These are phyloP conservation scores for Neospora caninum DNA, from an alignment of 169 alveolate species.

Conservation along the genomic window DNA sequence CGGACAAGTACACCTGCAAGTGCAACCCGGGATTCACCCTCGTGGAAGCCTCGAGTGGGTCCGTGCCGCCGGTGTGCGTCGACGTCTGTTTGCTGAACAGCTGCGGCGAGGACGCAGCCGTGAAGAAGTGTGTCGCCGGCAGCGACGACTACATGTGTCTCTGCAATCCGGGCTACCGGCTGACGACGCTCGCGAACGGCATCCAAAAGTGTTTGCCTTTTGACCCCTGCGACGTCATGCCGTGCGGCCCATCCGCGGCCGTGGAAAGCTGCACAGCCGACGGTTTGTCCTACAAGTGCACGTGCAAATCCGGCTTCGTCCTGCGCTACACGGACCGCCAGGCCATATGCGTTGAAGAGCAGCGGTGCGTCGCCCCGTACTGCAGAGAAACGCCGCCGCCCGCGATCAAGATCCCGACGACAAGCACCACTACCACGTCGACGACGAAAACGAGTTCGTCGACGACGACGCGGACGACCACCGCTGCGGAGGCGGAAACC, in stretches of 20 bases:
- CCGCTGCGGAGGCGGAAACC: not conserved
- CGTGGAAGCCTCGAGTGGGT: not conserved
- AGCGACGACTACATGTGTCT: conserved; percentile 10
- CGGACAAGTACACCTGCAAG: conserved; percentile 3
- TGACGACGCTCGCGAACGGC: not conserved
- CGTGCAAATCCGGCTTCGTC: not conserved
- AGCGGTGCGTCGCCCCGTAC: not conserved
- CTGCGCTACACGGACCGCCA: conserved; percentile 18
- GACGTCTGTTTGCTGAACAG: not conserved
- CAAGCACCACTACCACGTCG: not conserved
- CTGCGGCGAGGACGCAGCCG: conserved; percentile 36
- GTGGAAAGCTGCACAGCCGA: conserved; percentile 14
- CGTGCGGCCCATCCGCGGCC: conserved; percentile 34
- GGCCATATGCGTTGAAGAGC: not conserved
- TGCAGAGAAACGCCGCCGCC: not conserved
- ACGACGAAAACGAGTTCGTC: not conserved
- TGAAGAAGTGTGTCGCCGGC: conserved; percentile 1
- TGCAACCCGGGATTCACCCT: conserved; percentile 39
- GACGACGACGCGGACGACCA: not conserved
- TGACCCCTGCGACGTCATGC: conserved; percentile 7
- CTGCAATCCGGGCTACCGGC: conserved; percentile 37
- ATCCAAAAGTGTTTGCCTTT: not conserved
- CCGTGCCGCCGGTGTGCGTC: not conserved
- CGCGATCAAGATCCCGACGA: not conserved
- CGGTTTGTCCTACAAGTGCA: conserved; percentile 6